Conservation (phyloP, 1,284 basidiomycete genomes). For the Inonotus hispidus region DNA sequence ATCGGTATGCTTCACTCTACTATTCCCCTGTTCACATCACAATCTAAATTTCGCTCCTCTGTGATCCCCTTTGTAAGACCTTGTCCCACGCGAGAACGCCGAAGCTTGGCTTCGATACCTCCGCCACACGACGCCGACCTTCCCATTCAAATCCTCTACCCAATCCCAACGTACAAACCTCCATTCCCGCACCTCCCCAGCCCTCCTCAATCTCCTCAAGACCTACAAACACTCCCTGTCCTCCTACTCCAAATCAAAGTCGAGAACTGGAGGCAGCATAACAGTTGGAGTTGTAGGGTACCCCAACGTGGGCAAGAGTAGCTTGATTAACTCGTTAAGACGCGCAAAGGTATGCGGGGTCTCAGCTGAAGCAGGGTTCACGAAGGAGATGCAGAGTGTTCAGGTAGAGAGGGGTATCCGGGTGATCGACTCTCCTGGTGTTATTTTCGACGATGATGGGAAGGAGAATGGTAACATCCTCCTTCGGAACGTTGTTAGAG, state of each 20-base stretch:
- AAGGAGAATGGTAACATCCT: constrained; percentile 63
- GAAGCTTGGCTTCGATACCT: constrained; percentile 89
- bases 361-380: constrained; percentile 94
- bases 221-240: constrained; percentile 74
- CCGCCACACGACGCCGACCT: constrained; percentile 86
- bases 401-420: constrained; percentile 90
- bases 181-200: constrained; percentile 71
- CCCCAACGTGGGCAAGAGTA: constrained; percentile 97
- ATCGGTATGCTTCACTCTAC: constrained; percentile 56
- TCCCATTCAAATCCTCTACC: constrained; percentile 90
- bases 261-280: constrained; percentile 41
- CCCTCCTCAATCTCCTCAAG: constrained; percentile 85
- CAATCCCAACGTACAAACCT: constrained; percentile 78
- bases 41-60: background rate
- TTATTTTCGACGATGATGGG: constrained; percentile 81
- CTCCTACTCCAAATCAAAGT: background rate
- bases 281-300: constrained; percentile 96
- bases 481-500: constrained; percentile 89
- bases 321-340: constrained; percentile 92
- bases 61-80: constrained; percentile 46
- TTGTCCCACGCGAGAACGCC: constrained; percentile 86
- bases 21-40: background rate
- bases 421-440: constrained; percentile 94
- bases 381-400: constrained; percentile 90
- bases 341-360: constrained; percentile 86